These are phyloP conservation scores for Rhynchosporium graminicola DNA, from an alignment of 2,329 filamentous ascomycete species.

Conservation along the genomic window DNA sequence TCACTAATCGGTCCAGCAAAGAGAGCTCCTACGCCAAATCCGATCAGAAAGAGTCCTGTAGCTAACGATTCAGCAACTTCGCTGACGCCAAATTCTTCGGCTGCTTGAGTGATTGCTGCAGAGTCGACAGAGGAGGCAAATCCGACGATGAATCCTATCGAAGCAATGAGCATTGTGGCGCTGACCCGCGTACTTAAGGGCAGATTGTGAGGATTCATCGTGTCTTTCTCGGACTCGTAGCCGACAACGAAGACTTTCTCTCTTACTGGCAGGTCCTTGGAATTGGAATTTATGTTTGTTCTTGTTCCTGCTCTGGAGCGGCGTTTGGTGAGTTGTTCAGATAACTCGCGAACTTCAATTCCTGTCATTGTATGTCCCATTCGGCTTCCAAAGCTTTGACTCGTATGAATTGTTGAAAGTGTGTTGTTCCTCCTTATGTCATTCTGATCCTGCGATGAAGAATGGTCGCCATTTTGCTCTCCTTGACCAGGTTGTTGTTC, in stretches of 20 bases:
- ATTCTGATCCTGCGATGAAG: background rate
- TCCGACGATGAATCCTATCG: constrained; percentile 53
- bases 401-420: constrained; percentile 9
- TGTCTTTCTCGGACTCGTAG: constrained; percentile 44
- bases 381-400: constrained; percentile 28
- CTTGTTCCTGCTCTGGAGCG: constrained; percentile 8
- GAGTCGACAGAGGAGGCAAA: constrained; percentile 44
- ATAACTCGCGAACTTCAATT: constrained; percentile 31
- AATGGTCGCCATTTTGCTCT: background rate
- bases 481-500: constrained; percentile 5
- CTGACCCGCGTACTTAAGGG: constrained; percentile 40
- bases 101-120: constrained; percentile 41
- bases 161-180: constrained; percentile 46
- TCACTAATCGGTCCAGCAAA: constrained; percentile 45
- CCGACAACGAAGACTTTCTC: constrained; percentile 44
- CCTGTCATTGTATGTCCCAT: constrained; percentile 30
- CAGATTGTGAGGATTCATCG: constrained; percentile 45
- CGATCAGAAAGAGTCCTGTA: constrained; percentile 45
- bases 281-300: constrained; percentile 10
- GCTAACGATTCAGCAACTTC: constrained; percentile 53
- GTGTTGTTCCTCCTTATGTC: constrained; percentile 20
- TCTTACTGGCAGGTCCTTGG: constrained; percentile 18
- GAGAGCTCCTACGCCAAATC: constrained; percentile 43
- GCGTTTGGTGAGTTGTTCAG: constrained; percentile 26
- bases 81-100: constrained; percentile 49